Percentiles rank a stretch among this genome's conserved stretches.
Conservation (phyloP, 1,139 yeast species). For the Candida sp. region DNA sequence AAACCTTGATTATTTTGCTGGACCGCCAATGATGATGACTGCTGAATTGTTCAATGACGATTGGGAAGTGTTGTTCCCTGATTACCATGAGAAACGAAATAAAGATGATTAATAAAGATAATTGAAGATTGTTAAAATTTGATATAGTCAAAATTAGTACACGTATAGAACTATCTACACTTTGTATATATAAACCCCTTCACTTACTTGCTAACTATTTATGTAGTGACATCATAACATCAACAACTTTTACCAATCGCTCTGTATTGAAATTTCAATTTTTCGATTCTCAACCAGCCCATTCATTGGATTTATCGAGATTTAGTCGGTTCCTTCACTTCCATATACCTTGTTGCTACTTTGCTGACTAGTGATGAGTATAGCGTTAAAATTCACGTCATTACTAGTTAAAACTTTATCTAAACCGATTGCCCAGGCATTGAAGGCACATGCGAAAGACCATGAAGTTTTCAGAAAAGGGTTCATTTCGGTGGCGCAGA, state of each 20-base stretch:
- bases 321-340: no score
- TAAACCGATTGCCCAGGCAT: constrained; percentile 72
- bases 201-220: no score
- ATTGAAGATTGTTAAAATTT: no score
- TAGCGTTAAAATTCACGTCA: constrained; percentile 75
- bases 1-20: constrained; percentile 38
- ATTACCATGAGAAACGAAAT: constrained; percentile 14
- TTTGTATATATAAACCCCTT: no score
- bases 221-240: no score
- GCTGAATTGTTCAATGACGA: constrained; percentile 44
- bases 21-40: constrained; percentile 48
- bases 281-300: neutral
- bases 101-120: neutral
- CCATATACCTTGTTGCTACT: no score
- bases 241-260: no score
- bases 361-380: no score
- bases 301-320: neutral
- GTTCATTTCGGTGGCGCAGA: constrained; percentile 75
- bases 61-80: constrained; percentile 46
- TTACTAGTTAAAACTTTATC: constrained; percentile 75
- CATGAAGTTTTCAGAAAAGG: constrained; percentile 60
- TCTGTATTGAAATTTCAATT: neutral
- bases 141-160: no score
- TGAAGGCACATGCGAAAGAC: constrained; percentile 75
- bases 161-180: no score